Evolutionary conservation across 2,329 filamentous ascomycete genomes (phyloP).

Genomic region (Fusarium temperatum): DNA sequence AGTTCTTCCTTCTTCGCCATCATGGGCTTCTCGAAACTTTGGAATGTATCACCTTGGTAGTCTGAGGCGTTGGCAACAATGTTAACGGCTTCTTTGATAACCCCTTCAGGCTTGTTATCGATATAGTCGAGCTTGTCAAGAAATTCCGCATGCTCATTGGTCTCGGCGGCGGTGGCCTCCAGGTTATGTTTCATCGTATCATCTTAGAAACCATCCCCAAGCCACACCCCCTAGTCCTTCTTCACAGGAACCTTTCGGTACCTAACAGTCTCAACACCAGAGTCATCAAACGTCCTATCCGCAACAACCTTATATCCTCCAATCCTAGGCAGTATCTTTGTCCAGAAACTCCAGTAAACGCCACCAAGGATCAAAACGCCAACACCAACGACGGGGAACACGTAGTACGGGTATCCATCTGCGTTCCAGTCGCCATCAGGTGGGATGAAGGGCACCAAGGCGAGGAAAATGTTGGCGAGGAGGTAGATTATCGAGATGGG

Average conservation of each 20-base stretch:
- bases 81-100: no score
- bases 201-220: not conserved
- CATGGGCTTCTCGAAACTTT: no score
- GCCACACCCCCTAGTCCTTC: not conserved
- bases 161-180: no score
- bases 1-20: no score
- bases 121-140: no score
- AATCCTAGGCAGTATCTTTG: conserved; percentile 57
- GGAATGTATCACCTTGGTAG: no score
- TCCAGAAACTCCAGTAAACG: conserved; percentile 64
- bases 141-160: accelerated
- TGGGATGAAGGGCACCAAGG: conserved; percentile 64
- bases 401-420: conserved; percentile 64
- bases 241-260: conserved; percentile 50
- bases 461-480: conserved; percentile 61
- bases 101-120: no score
- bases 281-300: conserved; percentile 53
- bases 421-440: conserved; percentile 58
- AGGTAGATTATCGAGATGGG: conserved; percentile 60
- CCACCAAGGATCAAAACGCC: conserved; percentile 60
- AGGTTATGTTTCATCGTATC: no score
- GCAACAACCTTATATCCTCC: conserved; percentile 60
- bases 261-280: conserved; percentile 51
- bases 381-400: conserved; percentile 64
- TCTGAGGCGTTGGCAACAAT: accelerated